Evolutionary conservation across 495 filamentous ascomycete species (phyloP), one percentile per base, ranked within the genome.

Genomic region (Aspergillus biplanus): DNA sequence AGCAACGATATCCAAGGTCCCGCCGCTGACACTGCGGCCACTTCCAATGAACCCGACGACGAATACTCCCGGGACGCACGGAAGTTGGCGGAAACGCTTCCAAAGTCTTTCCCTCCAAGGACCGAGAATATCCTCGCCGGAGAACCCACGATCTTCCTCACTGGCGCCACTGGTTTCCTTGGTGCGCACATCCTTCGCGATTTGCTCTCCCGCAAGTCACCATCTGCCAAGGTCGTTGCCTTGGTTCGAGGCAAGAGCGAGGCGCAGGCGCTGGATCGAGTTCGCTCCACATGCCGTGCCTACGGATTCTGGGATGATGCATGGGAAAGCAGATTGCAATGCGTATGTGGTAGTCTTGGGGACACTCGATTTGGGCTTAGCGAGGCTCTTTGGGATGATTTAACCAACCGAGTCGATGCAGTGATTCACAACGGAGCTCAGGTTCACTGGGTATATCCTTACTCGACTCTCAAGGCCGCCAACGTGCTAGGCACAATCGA

Each of bases 351-450:
- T 56, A 87, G 93, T 69, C 78, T 97, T 2, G 83, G 86, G 9
- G 81, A 89, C 61, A 85, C 89, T 11, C 81, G 84, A 4, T 85
- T 98, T 3, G 93, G 95, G 16, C 66, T 97, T 6, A 77, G 81
- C 31, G 80, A 85, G 6, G 73, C 73, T 0, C 75, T 75, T 2
- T 96, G 90, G 90, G 73, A 90, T 42, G 76, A 67, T 21, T 68
- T 98, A 3, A 78, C 83, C 1, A 69, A 88, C 9, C 80, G 86
- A 58, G 89, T 89, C 0, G 91, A 96, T 69, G 78, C 92, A 0
- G 81, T 97, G 9, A 90, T 98, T 55, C 94, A 97, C 78, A 97
- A 97, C 68, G 94, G 93, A 50, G 95, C 95, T 5, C 79, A 78
- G 33, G 92, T 97, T 15, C 89, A 97, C 70, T 97, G 93, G 94